Conservation (phyloP, 352 stramenopile genomes). For the Phytophthora brassicae region DNA sequence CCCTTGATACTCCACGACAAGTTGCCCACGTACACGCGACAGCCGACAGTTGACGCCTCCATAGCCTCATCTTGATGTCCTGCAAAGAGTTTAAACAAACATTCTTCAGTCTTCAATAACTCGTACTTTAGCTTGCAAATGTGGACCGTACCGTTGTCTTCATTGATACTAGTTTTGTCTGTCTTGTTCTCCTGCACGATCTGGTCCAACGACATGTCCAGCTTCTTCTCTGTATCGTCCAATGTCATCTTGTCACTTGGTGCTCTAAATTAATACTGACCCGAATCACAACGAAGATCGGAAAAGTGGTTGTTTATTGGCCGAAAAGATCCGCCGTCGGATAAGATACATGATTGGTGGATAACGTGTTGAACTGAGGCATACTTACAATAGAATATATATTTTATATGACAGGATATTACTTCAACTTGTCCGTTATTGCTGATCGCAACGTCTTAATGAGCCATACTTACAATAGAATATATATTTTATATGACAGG, state of each 20-base stretch:
- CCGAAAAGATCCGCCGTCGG: constrained; percentile 23
- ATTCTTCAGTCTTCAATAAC: no score
- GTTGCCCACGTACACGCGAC: constrained; percentile 86
- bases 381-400: no score
- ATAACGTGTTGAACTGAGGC: not conserved
- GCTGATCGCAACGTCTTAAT: constrained; percentile 39
- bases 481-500: not conserved
- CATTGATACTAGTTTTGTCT: no score
- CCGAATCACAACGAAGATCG: constrained; percentile 26
- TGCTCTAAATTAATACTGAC: constrained; percentile 2
- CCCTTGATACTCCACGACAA: constrained; percentile 84
- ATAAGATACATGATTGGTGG: constrained; percentile 4
- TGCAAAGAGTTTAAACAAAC: no score
- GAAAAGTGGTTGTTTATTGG: constrained; percentile 7
- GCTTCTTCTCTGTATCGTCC: constrained; percentile 64
- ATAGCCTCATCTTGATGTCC: constrained; percentile 30
- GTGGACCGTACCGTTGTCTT: no score
- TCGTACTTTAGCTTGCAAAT: no score
- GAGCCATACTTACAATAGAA: not conserved
- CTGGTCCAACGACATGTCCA: constrained; percentile 72
- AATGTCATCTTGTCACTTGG: constrained; percentile 30
- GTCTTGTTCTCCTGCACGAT: constrained; percentile 65
- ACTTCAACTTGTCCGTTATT: constrained; percentile 11
- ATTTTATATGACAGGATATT: not conserved
- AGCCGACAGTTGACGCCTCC: constrained; percentile 21